phyloP scores from a whole-genome alignment of 2,329 filamentous ascomycete genomes.

The Chrysoporthe deuterocubensis region DNA sequence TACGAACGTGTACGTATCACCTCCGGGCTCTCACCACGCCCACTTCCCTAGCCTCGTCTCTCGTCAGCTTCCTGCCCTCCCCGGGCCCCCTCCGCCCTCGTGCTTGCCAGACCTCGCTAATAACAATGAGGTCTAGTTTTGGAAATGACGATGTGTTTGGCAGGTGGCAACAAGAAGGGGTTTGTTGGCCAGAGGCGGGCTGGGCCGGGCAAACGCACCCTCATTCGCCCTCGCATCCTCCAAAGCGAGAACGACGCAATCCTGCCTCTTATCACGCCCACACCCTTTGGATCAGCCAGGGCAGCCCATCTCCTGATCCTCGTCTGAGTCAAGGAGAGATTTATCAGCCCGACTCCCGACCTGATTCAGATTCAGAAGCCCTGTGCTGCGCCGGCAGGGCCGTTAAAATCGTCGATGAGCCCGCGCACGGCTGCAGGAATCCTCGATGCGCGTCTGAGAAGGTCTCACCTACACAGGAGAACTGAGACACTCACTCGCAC shows the following conservation, averaged over 20 bases:
- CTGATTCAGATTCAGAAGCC: neutral
- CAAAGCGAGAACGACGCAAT: conserved; percentile 4
- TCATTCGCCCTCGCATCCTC: neutral
- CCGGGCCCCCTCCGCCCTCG: neutral
- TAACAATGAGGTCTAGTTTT: neutral
- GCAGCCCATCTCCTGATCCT: neutral
- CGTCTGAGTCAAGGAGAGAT: conserved; percentile 13
- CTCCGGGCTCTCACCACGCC: neutral
- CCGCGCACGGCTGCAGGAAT: conserved; percentile 11
- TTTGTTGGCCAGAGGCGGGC: neutral
- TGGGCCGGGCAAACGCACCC: neutral
- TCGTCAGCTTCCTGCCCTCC: neutral
- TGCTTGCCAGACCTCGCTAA: conserved; percentile 6
- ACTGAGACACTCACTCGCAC: conserved; percentile 17
- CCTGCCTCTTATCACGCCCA: neutral
- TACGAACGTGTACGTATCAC: neutral
- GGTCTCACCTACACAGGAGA: conserved; percentile 16
- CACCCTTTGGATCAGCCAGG: neutral
- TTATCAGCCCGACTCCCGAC: conserved; percentile 12
- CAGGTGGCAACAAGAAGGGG: neutral
- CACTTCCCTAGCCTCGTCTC: neutral
- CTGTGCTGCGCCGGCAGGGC: conserved; percentile 14
- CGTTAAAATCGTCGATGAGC: neutral
- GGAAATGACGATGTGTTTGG: conserved; percentile 2
- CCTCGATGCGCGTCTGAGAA: conserved; percentile 14